These are phyloP conservation scores for Salix viminalis DNA, from an alignment of 345 rosid genomes.

Conservation along the genomic window DNA sequence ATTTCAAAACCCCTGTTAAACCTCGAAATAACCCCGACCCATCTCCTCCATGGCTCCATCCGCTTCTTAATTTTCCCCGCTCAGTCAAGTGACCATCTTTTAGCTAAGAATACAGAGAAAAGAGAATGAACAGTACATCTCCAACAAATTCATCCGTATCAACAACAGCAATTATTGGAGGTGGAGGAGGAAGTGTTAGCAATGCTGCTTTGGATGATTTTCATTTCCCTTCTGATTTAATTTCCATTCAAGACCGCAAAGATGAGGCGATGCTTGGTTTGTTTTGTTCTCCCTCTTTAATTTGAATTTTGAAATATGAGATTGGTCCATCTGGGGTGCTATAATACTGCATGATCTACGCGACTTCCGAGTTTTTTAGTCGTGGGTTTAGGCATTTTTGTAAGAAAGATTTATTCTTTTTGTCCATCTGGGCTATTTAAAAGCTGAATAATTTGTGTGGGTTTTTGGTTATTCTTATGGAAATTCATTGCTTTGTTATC, in stretches of 20 bases:
- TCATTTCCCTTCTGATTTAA: slow-evolving; percentile 55
- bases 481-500: not conserved
- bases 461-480: not conserved
- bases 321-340: not conserved
- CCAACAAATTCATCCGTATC: slow-evolving; percentile 70
- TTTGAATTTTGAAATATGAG: not conserved
- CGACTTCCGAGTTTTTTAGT: not conserved
- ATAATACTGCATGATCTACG: not conserved
- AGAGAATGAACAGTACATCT: slow-evolving; percentile 60
- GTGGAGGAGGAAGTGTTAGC: slow-evolving; percentile 49
- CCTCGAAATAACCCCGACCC: not conserved
- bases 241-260: slow-evolving; percentile 61
- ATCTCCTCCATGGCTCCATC: no score
- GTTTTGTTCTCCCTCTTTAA: slow-evolving; percentile 6
- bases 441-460: not conserved
- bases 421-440: not conserved
- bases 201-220: slow-evolving; percentile 57
- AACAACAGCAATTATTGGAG: slow-evolving; percentile 63
- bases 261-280: slow-evolving; percentile 56
- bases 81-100: not conserved
- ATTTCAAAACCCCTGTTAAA: no score
- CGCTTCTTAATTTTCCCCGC: not conserved
- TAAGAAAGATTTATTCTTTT: not conserved
- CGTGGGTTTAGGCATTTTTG: not conserved
- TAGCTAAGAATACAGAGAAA: not conserved